Conservation (phyloP, 2,329 filamentous ascomycete genomes). For the Sclerotinia trifoliorum region DNA sequence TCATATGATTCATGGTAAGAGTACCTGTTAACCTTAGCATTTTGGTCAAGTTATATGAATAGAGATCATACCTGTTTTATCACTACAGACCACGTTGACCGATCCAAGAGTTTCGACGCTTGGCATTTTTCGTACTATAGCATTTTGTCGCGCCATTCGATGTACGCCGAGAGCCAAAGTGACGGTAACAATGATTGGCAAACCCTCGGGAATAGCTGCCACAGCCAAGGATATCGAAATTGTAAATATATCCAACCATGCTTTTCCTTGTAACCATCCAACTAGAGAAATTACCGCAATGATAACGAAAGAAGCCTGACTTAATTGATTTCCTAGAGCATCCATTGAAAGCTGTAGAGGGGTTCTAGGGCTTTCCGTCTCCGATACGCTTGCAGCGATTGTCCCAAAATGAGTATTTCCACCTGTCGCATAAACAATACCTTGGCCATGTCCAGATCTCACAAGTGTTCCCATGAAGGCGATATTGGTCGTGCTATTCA, state of each 20-base stretch:
- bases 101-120: conserved; percentile 97
- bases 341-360: conserved; percentile 97
- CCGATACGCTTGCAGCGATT: conserved; percentile 89
- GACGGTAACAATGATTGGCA: conserved; percentile 97
- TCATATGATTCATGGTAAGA: conserved; percentile 97
- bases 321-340: conserved; percentile 90
- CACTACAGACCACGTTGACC: conserved; percentile 99
- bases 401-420: conserved; percentile 92
- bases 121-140: conserved; percentile 91
- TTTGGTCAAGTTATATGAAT: conserved; percentile 10
- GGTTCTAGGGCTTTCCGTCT: conserved; percentile 92
- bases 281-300: conserved; percentile 92
- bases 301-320: conserved; percentile 93
- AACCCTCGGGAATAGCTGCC: conserved; percentile 90
- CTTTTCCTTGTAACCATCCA: conserved; percentile 85
- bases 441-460: conserved; percentile 90
- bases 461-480: conserved; percentile 98
- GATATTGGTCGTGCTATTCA: conserved; percentile 82
- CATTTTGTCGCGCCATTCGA: conserved; percentile 91
- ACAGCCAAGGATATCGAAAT: conserved; percentile 96
- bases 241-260: conserved; percentile 90
- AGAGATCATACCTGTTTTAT: conserved; percentile 73
- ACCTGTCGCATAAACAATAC: conserved; percentile 95
- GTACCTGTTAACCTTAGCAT: conserved; percentile 58
- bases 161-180: conserved; percentile 92